Evolutionary conservation across 805 yeast species (phyloP).

Genomic region (Komagataella pastoris): DNA sequence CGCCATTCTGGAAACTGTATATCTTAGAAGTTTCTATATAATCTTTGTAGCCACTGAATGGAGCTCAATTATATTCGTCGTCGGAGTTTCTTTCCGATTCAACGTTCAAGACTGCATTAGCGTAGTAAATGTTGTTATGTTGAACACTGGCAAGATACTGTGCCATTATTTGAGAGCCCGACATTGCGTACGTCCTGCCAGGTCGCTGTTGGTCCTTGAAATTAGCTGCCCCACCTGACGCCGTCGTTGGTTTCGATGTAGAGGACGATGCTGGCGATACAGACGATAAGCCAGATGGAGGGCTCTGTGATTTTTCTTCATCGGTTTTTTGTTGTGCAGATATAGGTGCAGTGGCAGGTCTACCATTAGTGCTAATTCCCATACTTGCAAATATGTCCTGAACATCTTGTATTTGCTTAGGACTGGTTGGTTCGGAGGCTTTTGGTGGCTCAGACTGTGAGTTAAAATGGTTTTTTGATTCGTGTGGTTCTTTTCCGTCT

Average conservation of each 20-base stretch:
- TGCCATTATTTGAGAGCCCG: constrained; percentile 69
- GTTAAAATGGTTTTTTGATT: background rate
- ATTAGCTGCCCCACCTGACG: background rate
- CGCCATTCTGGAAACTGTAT: background rate
- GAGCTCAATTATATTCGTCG: background rate
- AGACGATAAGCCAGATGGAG: background rate
- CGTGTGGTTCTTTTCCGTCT: background rate
- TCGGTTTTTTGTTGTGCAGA: background rate
- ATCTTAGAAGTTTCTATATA: background rate
- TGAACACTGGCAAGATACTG: constrained; percentile 66
- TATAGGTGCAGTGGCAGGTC: background rate
- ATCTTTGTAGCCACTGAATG: background rate
- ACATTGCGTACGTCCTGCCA: constrained; percentile 12
- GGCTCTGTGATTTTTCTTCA: background rate
- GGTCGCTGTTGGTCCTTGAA: constrained; percentile 1
- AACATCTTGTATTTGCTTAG: constrained; percentile 22
- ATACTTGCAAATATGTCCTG: constrained; percentile 11
- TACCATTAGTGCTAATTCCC: constrained; percentile 5
- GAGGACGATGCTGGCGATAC: background rate
- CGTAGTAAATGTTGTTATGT: constrained; percentile 42
- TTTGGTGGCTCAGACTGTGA: background rate
- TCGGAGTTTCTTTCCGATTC: constrained; percentile 2
- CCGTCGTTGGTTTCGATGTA: background rate
- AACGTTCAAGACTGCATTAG: constrained; percentile 6
- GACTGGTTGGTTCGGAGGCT: constrained; percentile 25